Evolutionary conservation across 179 eudicot genomes (phyloP), one percentile per base, ranked within the genome.

Genomic region (Silene noctiflora): DNA sequence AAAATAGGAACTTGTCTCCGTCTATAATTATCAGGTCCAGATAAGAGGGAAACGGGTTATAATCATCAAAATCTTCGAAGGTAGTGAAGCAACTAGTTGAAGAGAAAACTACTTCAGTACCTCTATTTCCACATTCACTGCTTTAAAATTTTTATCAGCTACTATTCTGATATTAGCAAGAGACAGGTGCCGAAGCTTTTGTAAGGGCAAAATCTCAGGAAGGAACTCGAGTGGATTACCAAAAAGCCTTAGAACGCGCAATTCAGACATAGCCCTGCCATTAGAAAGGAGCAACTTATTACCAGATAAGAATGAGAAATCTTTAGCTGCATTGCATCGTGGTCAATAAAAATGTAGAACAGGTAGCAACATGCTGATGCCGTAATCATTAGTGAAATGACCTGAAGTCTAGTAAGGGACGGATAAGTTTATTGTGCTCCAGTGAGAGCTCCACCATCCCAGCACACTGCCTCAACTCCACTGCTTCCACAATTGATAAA

Each of bases 331-430:
- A 66, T 55, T 17, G 22, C 53, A 58, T 65, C 31, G 17, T 17
- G 73, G 67, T 69, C 73, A 69, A 64, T 24, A 56, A 16, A 56
- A 21, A 60, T 48, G 4, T 11, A 55, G 13, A 69, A 65, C 55
- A 75, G 13, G 64, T 24, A 81, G 66, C 70, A 46, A 61, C 51
- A 71, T 69, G 60, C 74, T 51, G 63, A 69, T 63, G 68, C 48
- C 4, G 42, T 63, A 44, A 69, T 58, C 31, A 63, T 42, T 64
- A 51, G 75, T 20, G 61, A 71, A 78, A 77, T 55, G 82, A 96
- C 98, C 98, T 96, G 94, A 93, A 94, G 86, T 96, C 98, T 75
- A 96, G 89, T 73, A 96, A 85, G 72, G 99, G 98, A 13, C 97
- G 96, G 77, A 96, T 85, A 77, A 96, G 91, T 86, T 93, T 96